A percentile compares a stretch with the other conserved stretches of the same genome.
phyloP scores from a whole-genome alignment of 1,284 basidiomycete genomes.

The Naganishia sp. region DNA sequence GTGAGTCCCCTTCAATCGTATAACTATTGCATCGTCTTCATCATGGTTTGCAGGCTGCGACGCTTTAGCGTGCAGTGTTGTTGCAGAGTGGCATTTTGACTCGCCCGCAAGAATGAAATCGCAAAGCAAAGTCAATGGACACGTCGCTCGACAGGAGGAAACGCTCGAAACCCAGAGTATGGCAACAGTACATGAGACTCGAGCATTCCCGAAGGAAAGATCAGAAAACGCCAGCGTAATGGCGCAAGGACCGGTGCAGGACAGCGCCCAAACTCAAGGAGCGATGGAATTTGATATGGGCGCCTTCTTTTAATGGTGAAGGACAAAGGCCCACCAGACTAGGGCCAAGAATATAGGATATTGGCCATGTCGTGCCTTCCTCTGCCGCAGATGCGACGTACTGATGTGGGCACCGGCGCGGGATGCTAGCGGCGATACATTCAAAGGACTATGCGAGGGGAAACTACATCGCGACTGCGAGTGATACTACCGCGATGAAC shows the following conservation, averaged over 20 bases:
- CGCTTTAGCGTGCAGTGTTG: constrained; percentile 17
- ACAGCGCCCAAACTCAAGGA: constrained; percentile 44
- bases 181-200: neutral
- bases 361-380: too few relatives aligned
- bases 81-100: constrained; percentile 41
- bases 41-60: constrained; percentile 23
- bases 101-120: constrained; percentile 86
- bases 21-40: too few relatives aligned
- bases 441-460: too few relatives aligned
- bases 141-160: constrained; percentile 45
- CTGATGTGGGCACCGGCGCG: too few relatives aligned
- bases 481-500: too few relatives aligned
- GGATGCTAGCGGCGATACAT: too few relatives aligned
- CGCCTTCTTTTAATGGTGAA: constrained; percentile 45
- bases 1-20: neutral
- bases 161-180: constrained; percentile 58
- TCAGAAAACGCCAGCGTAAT: constrained; percentile 67
- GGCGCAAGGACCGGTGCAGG: constrained; percentile 44
- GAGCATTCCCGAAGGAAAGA: constrained; percentile 67
- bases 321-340: too few relatives aligned
- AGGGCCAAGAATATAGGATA: too few relatives aligned
- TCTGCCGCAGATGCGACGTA: too few relatives aligned
- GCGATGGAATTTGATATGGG: constrained; percentile 54
- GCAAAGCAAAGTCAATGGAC: constrained; percentile 19
- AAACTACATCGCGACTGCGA: too few relatives aligned